Evolutionary conservation across 1,284 basidiomycete species (phyloP), one percentile per base, ranked within the genome.

Genomic region (Puccinia sorghi): DNA sequence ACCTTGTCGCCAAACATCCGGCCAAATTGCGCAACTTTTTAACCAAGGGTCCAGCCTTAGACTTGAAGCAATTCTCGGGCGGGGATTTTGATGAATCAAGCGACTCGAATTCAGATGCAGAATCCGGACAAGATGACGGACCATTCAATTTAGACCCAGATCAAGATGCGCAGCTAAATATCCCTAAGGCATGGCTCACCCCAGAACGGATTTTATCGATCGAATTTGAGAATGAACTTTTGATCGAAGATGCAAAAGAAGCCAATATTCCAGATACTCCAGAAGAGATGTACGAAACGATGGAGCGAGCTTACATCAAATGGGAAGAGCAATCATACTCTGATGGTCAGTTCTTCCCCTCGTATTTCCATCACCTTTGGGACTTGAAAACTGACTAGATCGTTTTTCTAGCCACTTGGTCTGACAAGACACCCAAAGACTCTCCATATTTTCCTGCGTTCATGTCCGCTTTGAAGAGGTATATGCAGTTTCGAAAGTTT

Each of bases 271-370:
- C 80, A 9, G 80, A 81, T 7, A 81, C 83, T n/a, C 50, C 83
- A 7, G 84, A 86, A 64, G 85, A 88, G 1, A 87, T 91, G 81
- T 87, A 89, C 22, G 86, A 88, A 37, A 84, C 87, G 57, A 88
- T 93, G 48, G 86, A 90, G n/a, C 92, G 90, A 90, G 88, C 87
- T 9, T 92, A 92, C 83, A 87, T 93, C 81, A 97, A 97, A 85
- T 97, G 94, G 93, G 87, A 90, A 50, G 93, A 95, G 81, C 86
- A 96, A 59, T 90, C 91, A 39, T 97, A 97, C 81, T 92, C 94
- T 46, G 90, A 94, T 86, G 90, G 93, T 93, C 77, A 80, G 88
- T 80, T 76, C 73, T 72, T 50, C 22, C 22, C 25, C 13, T 37
- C 41, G 27, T 25, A 32, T 76, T 22, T 22, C n/a, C 37, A 41